Evolutionary conservation across 176 grass and related monocot genomes (phyloP).

Genomic region (Oryza longistaminata): DNA sequence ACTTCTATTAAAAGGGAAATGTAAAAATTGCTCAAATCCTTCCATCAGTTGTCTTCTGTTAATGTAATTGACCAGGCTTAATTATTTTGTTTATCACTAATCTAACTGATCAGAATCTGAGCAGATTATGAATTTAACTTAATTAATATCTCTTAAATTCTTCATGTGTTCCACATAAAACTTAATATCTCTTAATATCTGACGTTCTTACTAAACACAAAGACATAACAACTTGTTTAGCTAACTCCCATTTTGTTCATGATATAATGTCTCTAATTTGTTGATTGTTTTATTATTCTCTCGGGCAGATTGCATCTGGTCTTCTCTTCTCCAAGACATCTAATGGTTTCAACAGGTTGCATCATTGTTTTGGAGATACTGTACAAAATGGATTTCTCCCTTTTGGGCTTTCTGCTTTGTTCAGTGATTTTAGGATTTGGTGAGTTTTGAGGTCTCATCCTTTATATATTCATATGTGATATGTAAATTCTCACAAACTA

Average conservation of each 20-base stretch:
- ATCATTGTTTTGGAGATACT: constrained; percentile 85
- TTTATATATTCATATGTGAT: constrained; percentile 25
- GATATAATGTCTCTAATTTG: constrained; percentile 10
- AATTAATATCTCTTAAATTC: neutral
- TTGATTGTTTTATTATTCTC: constrained; percentile 12
- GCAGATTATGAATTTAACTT: constrained; percentile 21
- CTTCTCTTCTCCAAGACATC: constrained; percentile 95
- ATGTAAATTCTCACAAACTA: constrained; percentile 23
- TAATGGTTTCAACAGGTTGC: constrained; percentile 80
- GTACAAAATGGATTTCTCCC: constrained; percentile 89
- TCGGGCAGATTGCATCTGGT: constrained; percentile 87
- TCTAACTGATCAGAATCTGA: neutral
- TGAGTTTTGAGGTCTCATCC: constrained; percentile 48
- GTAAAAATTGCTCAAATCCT: constrained; percentile 1
- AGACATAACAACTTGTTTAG: constrained; percentile 6
- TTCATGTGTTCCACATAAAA: too few species aligned
- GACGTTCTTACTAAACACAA: neutral
- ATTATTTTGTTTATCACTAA: neutral
- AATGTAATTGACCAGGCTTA: neutral
- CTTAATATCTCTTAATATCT: neutral
- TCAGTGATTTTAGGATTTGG: constrained; percentile 78
- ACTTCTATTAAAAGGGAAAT: constrained; percentile 11
- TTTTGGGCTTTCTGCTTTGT: constrained; percentile 78
- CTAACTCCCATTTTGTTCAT: constrained; percentile 21
- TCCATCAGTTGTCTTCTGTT: neutral